Conservation (phyloP, 2,329 filamentous ascomycete genomes). For the Apiospora koreana region DNA sequence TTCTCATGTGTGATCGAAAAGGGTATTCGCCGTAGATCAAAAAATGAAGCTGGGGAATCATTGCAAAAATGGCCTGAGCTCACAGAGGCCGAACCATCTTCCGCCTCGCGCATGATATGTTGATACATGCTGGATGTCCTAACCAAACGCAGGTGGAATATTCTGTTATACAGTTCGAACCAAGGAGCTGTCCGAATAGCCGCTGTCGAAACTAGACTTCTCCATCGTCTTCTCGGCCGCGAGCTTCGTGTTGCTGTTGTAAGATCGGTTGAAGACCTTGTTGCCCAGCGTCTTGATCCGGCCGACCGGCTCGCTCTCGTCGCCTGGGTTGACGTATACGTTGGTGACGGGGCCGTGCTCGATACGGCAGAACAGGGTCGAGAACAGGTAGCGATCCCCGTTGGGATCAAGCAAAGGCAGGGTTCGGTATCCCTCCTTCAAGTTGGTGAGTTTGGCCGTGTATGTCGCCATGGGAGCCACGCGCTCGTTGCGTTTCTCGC, state of each 20-base stretch:
- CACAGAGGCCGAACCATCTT: constrained; percentile 15
- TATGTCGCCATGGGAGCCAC: constrained; percentile 77
- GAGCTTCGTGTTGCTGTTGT: constrained; percentile 26
- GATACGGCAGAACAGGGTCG: constrained; percentile 89
- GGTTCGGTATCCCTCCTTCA: constrained; percentile 91
- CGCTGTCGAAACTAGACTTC: constrained; percentile 43
- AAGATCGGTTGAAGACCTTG: constrained; percentile 57
- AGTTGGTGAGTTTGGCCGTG: constrained; percentile 85
- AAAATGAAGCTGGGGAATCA: constrained; percentile 19
- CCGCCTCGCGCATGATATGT: constrained; percentile 15
- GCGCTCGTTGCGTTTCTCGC: constrained; percentile 66
- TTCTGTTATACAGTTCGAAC: constrained; percentile 12
- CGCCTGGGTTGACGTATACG: constrained; percentile 52
- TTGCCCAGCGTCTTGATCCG: constrained; percentile 59
- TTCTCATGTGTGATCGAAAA: constrained; percentile 27
- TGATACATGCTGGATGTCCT: constrained; percentile 23
- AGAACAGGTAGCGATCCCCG: constrained; percentile 92
- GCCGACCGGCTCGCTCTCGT: constrained; percentile 43
- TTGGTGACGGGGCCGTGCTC: constrained; percentile 62
- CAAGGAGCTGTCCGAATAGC: constrained; percentile 30
- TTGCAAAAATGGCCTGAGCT: constrained; percentile 17
- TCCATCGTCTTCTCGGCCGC: constrained; percentile 33
- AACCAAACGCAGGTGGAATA: background rate
- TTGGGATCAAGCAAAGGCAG: constrained; percentile 85
- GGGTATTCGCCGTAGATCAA: constrained; percentile 29